Evolutionary conservation across 2,329 filamentous ascomycete species (phyloP), one percentile per base, ranked within the genome.

Genomic region (Cladosporium halotolerans): DNA sequence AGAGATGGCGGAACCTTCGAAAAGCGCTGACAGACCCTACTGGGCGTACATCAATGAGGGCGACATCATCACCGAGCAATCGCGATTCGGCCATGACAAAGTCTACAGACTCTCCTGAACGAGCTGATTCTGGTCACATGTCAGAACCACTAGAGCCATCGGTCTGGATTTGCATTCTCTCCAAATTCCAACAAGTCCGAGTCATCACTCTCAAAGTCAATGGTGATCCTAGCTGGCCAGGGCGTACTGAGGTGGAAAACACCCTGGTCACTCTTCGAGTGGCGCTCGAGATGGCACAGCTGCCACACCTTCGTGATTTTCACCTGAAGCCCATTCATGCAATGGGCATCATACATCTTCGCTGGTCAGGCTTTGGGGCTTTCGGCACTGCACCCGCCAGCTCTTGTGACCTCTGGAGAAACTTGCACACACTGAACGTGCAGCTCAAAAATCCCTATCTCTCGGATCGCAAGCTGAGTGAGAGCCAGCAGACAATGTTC

Each of bases 311-410:
- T 2, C 56, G 55, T 18, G 55, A 54, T 3, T 32, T 70, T 2
- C 55, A 50, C 3, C 28, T 68, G 10, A 23, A 45, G 9, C 65
- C 67, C 1, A 54, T 67, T 13, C 64, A 67, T 44, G 60, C 61
- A 8, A 63, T 65, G 49, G 64, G 66, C 40, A 62, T 70, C 38
- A 31, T 69, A 9, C 65, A 66, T 44, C 56, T 69, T 16, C 65
- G 67, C 34, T 68, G 67, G 66, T 49, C 56, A 9, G 58, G 62
- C 23, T 59, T 65, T 31, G 58, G 55, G 14, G 61, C 63, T 7
- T 64, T 65, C 33, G 51, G 58, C 13, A 41, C 57, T 23, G 48
- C 55, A 10, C 39, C 55, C 23, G 38, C 47, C 45, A 47, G 39
- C 5, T 19, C 34, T 9, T 11, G 39, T 18, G 47, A 47, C 9